Conservation (phyloP, 2,329 filamentous ascomycete genomes). For the Beauveria brongniartii region DNA sequence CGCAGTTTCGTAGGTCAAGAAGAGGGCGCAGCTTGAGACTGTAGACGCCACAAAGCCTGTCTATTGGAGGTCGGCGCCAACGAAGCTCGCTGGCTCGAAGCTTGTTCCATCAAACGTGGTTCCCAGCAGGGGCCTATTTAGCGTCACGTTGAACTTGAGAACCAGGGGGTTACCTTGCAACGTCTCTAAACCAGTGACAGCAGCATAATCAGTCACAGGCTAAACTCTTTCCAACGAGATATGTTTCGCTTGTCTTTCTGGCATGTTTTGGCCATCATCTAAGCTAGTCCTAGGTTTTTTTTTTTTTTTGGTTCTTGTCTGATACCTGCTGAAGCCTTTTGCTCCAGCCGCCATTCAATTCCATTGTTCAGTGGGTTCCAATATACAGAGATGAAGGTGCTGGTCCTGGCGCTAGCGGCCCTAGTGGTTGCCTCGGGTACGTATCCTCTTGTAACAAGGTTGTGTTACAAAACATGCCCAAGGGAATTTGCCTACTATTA, state of each 20-base stretch:
- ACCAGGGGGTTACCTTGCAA: not conserved
- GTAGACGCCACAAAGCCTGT: not conserved
- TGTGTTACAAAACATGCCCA: too few relatives aligned
- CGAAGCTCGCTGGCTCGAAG: not conserved
- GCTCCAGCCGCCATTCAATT: not conserved
- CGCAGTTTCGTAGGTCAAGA: not conserved
- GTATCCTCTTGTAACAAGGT: not conserved
- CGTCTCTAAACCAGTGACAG: not conserved
- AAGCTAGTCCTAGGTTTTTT: too few relatives aligned
- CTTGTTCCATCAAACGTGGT: not conserved
- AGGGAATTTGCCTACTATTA: too few relatives aligned
- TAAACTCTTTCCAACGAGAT: not conserved
- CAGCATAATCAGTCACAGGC: not conserved
- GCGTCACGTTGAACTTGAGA: not conserved
- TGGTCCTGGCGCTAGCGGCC: not conserved
- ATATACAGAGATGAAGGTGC: not conserved
- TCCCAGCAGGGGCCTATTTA: not conserved
- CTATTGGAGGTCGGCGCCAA: not conserved
- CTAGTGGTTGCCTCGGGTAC: slow-evolving; percentile 6
- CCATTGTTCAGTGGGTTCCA: not conserved
- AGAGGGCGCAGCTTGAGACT: not conserved
- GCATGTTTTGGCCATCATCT: not conserved
- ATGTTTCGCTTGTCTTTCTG: not conserved
- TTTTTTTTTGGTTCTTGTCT: not conserved
- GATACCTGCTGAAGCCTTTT: not conserved